Base-by-base conservation (phyloP, 305 asterid genomes). In the Stenogyne calaminthoides region DNA sequence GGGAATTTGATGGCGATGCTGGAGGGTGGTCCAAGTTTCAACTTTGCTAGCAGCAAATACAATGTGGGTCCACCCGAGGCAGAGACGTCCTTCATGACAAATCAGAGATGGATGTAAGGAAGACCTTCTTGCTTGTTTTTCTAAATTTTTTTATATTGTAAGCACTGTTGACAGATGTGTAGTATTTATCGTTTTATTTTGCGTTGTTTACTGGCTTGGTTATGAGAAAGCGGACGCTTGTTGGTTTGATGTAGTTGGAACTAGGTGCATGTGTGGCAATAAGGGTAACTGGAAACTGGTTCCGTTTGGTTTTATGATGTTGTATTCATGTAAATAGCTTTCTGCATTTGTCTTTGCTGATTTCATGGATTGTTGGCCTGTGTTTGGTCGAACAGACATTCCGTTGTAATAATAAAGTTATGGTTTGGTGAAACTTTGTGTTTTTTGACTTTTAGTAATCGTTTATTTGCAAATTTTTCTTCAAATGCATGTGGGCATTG, bases 1-100 rank as follows among this genome's bases (percentile, higher is more conserved):
- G 98, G 98, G 78, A 88, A 91, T 77, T 80, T 93, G 74, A 77
- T 89, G 89, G 86, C 96, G 27, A 70, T 88, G 84, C 73, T 91
- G 9, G 81, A 81, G 0, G 80, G 81, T 0, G 56, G 57, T 64
- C 82, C 90, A 56, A 77, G 82, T 78, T 76, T 64, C 73, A 72
- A 77, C 74, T 68, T 81, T 19, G 60, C 74, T 67, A 80, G 81
- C 77, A 79, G 69, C 80, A 74, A 69, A 60, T 71, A 47, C 46
- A n/a, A 46, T 60, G 86, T 16, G 34, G 80, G 82, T 77, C 86
- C 88, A 8, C 82, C 88, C 0, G 81, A 80, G 70, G 73, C 74
- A 1, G 83, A 75, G 78, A 81, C 75, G 61, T 66, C 94, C 59
- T 77, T 67, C 76, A 32, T 72, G 83, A 77, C 84, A 37, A 87